Evolutionary conservation across 768 basidiomycete genomes (phyloP), one percentile per base, ranked within the genome.

Genomic region (Lactifluus rugatus): DNA sequence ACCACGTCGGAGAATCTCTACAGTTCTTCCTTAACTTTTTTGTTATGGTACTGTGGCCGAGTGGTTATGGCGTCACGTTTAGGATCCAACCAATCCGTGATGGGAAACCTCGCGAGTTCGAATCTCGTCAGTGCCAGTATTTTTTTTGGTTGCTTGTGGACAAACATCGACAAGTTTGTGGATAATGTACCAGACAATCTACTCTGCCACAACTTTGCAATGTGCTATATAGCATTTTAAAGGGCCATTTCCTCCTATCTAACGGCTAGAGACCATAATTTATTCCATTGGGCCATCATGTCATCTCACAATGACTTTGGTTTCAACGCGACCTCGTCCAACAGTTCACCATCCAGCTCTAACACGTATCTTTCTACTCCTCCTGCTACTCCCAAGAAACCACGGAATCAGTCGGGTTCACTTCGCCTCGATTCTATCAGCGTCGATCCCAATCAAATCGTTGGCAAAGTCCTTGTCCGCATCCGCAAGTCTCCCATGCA

Each of bases 31-130:
- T 25, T 2, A 2, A n/a, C 9, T 1, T 0, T 17, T 19, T 5
- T 23, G 0, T 26, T 25, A 70, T 46, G 76, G 76, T 75, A 78
- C 74, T 78, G 76, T 78, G 77, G 76, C 76, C 76, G 77, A 78
- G 76, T 78, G 76, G 76, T 78, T 78, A 78, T 75, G 76, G 76
- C 76, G 76, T 78, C 76, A 78, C 77, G 77, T 78, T 78, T 78
- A 78, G 76, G 76, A 70, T 54, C 42, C 41, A 42, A 47, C 67
- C 66, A 71, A 71, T 71, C 76, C 77, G 76, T 78, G 76, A 78
- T 78, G 76, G 76, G 76, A 76, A 75, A 75, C 76, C 76, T 76
- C 76, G 76, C 76, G 76, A 78, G 76, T 78, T 78, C 76, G 76
- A 78, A 78, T 78, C 76, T 78, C 76, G 76, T 78, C 76, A 78